A percentile compares a stretch with the other conserved stretches of the same genome.
These are phyloP conservation scores for Pythium folliculosum DNA, from an alignment of 352 stramenopile species.

Conservation along the genomic window DNA sequence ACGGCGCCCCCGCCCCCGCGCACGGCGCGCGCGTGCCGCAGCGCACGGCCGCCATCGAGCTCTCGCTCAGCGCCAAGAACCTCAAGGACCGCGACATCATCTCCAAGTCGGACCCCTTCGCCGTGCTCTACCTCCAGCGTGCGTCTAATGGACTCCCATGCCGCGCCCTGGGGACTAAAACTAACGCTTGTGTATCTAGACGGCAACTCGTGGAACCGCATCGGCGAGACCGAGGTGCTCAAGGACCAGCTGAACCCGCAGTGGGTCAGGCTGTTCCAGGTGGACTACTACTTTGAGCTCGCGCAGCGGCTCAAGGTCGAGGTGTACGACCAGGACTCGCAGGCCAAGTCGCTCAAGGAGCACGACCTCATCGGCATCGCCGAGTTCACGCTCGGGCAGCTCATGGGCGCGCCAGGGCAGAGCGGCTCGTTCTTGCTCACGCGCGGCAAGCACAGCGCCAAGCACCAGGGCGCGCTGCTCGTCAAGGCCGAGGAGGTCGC, in stretches of 20 bases:
- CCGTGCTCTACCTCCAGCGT: constrained; percentile 55
- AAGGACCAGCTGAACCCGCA: constrained; percentile 75
- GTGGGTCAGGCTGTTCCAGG: constrained; percentile 79
- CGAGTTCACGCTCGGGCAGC: constrained; percentile 76
- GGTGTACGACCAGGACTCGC: constrained; percentile 86
- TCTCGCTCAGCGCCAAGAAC: constrained; percentile 78
- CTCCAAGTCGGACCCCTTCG: constrained; percentile 89
- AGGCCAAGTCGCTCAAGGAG: constrained; percentile 53
- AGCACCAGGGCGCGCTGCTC: constrained; percentile 52
- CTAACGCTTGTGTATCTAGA: constrained; percentile 34
- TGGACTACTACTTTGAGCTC: constrained; percentile 87
- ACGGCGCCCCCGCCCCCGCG: not conserved
- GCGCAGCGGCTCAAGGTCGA: constrained; percentile 85
- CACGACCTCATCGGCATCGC: constrained; percentile 76
- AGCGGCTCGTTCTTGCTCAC: constrained; percentile 61
- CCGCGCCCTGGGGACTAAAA: not conserved
- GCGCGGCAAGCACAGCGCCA: constrained; percentile 38
- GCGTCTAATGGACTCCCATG: too few relatives aligned
- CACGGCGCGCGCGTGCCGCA: constrained; percentile 11
- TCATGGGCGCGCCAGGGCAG: constrained; percentile 76
- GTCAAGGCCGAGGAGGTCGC: constrained; percentile 66
- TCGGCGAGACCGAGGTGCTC: constrained; percentile 80
- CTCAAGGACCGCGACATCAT: constrained; percentile 87
- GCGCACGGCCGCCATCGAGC: constrained; percentile 66
- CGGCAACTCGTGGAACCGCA: constrained; percentile 57